phyloP scores from a whole-genome alignment of 345 rosid species.

The Crucihimalaya himalaica region DNA sequence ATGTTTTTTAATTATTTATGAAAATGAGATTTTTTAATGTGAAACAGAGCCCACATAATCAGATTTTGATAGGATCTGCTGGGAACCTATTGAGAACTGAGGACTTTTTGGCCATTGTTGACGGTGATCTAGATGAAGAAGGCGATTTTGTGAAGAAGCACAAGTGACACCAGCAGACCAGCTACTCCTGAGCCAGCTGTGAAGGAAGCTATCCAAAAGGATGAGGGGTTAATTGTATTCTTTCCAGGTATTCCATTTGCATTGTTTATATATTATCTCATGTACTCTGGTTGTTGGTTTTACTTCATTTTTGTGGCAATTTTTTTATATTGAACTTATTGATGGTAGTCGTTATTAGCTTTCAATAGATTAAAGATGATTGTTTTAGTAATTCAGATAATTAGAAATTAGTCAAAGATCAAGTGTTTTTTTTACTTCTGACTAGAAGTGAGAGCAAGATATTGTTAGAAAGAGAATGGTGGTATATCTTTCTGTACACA shows the following conservation, averaged over 20 bases:
- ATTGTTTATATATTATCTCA: not conserved
- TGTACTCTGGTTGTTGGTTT: not conserved
- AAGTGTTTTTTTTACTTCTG: not conserved
- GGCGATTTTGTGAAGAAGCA: constrained; percentile 77
- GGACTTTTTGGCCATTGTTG: constrained; percentile 84
- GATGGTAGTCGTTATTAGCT: not conserved
- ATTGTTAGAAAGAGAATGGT: not conserved
- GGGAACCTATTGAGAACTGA: constrained; percentile 73
- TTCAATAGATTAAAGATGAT: not conserved
- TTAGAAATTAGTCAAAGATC: not conserved
- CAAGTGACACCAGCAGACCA: constrained; percentile 51
- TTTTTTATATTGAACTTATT: not conserved
- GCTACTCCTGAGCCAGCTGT: constrained; percentile 48
- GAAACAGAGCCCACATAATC: constrained; percentile 69
- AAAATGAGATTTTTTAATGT: too few species aligned
- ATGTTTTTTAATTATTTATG: too few species aligned
- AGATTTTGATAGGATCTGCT: constrained; percentile 84
- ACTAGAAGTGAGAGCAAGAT: constrained; percentile 7
- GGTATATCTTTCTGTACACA: not conserved
- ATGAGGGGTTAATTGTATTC: constrained; percentile 82
- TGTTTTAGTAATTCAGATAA: not conserved
- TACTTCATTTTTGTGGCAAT: constrained; percentile 10
- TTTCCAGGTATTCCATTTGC: constrained; percentile 71
- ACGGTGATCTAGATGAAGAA: constrained; percentile 78
- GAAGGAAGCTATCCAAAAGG: constrained; percentile 61